These are phyloP conservation scores for Polychaeton citri DNA, from an alignment of 2,329 filamentous ascomycete genomes.

Conservation along the genomic window DNA sequence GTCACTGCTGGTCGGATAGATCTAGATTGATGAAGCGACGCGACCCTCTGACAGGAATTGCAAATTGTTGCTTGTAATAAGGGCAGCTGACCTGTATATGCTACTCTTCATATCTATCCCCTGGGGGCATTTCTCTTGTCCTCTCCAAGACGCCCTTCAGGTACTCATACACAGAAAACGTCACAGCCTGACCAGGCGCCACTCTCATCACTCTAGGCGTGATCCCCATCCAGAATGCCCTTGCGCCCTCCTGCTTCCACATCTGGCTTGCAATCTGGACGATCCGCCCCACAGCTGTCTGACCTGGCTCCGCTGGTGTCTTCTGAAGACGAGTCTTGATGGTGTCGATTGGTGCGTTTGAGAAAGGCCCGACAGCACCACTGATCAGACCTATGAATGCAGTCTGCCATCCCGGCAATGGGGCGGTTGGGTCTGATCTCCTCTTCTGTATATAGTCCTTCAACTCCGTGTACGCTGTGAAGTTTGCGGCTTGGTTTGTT, in stretches of 20 bases:
- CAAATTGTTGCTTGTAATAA: background rate
- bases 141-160: conserved; percentile 37
- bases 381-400: conserved; percentile 80
- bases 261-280: conserved; percentile 52
- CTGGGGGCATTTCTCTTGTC: conserved; percentile 31
- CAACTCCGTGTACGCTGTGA: conserved; percentile 93
- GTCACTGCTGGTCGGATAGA: no score
- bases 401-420: conserved; percentile 79
- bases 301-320: conserved; percentile 63
- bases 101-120: conserved; percentile 38
- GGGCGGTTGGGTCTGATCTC: conserved; percentile 55
- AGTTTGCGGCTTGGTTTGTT: conserved; percentile 96
- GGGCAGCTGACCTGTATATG: background rate
- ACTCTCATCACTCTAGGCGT: conserved; percentile 96
- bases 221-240: conserved; percentile 98
- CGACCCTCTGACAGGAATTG: no score
- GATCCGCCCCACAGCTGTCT: conserved; percentile 70
- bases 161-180: conserved; percentile 47
- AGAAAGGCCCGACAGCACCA: conserved; percentile 89
- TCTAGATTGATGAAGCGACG: no score
- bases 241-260: conserved; percentile 74
- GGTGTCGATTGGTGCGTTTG: conserved; percentile 95
- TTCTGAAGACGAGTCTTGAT: conserved; percentile 97
- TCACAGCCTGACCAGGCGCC: conserved; percentile 80
- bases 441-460: conserved; percentile 61